Evolutionary conservation across 202 grass and related monocot genomes (phyloP), one percentile per base, ranked within the genome.

Genomic region (Miscanthus sacchariflorus): DNA sequence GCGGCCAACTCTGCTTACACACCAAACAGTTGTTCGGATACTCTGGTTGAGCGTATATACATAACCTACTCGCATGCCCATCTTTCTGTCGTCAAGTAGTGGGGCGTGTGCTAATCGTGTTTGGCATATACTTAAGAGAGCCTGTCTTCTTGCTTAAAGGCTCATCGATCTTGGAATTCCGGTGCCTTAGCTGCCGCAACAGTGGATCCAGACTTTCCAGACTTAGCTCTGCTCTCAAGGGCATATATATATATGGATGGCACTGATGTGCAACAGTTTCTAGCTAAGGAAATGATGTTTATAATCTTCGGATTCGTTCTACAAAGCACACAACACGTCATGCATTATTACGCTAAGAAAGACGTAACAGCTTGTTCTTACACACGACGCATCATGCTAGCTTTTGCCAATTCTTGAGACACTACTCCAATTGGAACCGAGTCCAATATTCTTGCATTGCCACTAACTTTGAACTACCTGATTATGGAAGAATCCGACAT

Each of bases 1-100:
- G 75, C 25, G 69, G 45, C 18, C 68, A 91, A 48, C 80, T 87
- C 87, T 79, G 68, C 80, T 75, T 75, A 40, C 85, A 80, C 80
- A 87, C 89, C 74, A 79, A 84, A 83, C 80, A 75, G 84, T 87
- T 91, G 85, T 84, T 87, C 56, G n/a, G 68, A 70, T 84, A 84
- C 89, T 84, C 56, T 83, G 87, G 74, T 78, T 74, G 19, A 79
- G 50, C 13, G 35, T 76, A 38, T 59, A 79, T 50, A 87, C 49
- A 79, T 7, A 74, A 79, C 3, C 42, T 77, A 72, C 77, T 63
- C 54, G 48, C 71, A 72, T 71, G 27, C 68, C 18, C 10, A 72
- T 90, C 42, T 10, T 72, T 56, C 30, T 36, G 35, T 59, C 80
- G 56, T 59, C 9, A 45, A 36, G 56, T 83, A 36, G 56, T 59